Base-by-base conservation (phyloP, 345 rosid species). In the Kernera saxatilis region DNA sequence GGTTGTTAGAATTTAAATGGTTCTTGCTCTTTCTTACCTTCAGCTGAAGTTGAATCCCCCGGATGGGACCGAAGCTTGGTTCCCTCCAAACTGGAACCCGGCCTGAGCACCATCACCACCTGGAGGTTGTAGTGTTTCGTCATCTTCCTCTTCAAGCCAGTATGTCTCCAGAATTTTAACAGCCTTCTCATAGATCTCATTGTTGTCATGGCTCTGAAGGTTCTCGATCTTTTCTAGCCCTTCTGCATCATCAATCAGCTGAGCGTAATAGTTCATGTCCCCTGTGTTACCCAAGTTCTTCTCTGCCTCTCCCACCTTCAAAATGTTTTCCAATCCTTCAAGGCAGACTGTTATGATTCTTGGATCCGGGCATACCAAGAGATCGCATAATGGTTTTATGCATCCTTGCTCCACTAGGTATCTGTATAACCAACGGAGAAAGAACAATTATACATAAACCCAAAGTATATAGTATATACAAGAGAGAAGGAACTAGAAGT, bases 101-200 rank as follows among this genome's bases (percentile, higher is more conserved):
- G 79, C 54, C 61, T 79, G 89, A 21, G 86, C 41, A 49, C 72
- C 80, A 58, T 86, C 92, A 58, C 57, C 90, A 62, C 79, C 89
- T 18, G 87, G 71, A 65, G 91, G 87, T 66, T 84, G 88, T 67
- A 81, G 71, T 22, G 84, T 75, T 80, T 87, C 93, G 5, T 87
- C 96, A 11, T 87, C 97, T 8, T 84, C 97, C 69, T 91, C 96
- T 81, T 89, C 96, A 78, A 81, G 54, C 98, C 96, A 89, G 72
- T 87, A 92, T 14, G 91, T 81, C 80, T 89, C 97, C 0, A 91
- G 92, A 71, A 89, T 85, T 80, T 85, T 87, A 43, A 91, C 91
- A 43, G 96, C 86, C 84, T 91, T 89, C 81, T 89, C 96, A 64
- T 88, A 88, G 40, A 91, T 89, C 77, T 89, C 97, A 11, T 76